Base-by-base conservation (phyloP, 2,329 filamentous ascomycete species). In the Fusarium sp. region DNA sequence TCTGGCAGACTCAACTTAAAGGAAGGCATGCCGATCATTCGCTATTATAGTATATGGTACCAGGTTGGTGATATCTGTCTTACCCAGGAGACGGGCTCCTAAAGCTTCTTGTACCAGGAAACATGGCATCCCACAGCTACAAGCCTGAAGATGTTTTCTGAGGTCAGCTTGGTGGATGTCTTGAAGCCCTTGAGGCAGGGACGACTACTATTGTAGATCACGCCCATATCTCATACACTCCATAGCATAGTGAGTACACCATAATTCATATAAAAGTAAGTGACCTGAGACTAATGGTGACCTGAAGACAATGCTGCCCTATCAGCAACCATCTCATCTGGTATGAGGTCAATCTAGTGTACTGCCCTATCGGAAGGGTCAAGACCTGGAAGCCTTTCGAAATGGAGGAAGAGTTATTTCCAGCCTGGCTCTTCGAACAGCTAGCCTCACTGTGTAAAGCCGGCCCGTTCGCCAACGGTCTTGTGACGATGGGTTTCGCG, bases 1-100 rank as follows among this genome's bases (percentile, higher is more conserved):
- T 67, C 10, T 67, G 64, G 64, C 64, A 67, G 38, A 67, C 64
- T 2, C 63, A 67, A 10, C 19, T 62, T 3, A 67, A 67, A 10
- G 64, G 64, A 4, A 37, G 64, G 9, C 63, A 67, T 3, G 46
- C 63, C 0, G 37, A 67, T 14, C 64, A 67, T 10, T 48, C 35
- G 0, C 8, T 67, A 4, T 2, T 67, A 1, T 55, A 67, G 25
- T 67, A 67, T 18, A 62, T 67, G 63, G 37, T 48, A 4, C 46
- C 64, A 5, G 64, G 64, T 67, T 29, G 0, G 55, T 25, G 2
- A 27, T 0, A 7, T 16, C 1, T 2, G 10, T 4, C 1, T 4
- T 3, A 3, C 7, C 4, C 2, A 4, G 0, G 8, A 12, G 0
- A 4, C 3, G 2, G 10, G 6, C 5, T n/a, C 2, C 7, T 67